A percentile compares a stretch with the other conserved stretches of the same genome.
phyloP scores from a whole-genome alignment of 2,329 filamentous ascomycete species.

The Alternaria viburni region DNA sequence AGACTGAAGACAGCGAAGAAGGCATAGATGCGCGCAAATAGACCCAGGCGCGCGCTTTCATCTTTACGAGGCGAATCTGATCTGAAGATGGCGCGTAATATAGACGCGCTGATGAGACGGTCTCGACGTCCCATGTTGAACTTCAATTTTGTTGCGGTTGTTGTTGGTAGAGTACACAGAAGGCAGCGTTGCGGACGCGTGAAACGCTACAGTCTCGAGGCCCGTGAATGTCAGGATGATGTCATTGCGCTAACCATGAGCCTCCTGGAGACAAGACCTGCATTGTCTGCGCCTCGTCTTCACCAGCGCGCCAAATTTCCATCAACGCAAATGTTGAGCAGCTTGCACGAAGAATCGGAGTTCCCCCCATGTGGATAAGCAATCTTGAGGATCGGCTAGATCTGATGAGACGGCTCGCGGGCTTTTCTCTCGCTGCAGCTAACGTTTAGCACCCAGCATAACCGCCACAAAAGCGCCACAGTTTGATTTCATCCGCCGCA shows the following conservation, averaged over 20 bases:
- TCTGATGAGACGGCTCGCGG: background rate
- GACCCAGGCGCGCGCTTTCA: conserved; percentile 26
- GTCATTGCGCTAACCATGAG: conserved; percentile 10
- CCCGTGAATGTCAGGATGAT: conserved; percentile 8
- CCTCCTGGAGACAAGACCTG: background rate
- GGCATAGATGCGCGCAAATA: conserved; percentile 55
- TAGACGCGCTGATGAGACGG: conserved; percentile 46
- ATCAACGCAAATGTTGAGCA: background rate
- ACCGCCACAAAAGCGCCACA: background rate
- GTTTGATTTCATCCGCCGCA: background rate
- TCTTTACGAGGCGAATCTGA: conserved; percentile 24
- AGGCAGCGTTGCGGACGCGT: background rate
- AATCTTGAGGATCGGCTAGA: background rate
- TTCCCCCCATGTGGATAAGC: background rate
- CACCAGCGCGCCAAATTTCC: background rate
- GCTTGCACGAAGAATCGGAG: background rate
- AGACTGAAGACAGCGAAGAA: conserved; percentile 64
- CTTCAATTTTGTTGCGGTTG: background rate
- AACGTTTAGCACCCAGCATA: conserved; percentile 1
- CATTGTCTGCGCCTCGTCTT: background rate
- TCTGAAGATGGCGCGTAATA: conserved; percentile 45
- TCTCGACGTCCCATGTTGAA: conserved; percentile 45
- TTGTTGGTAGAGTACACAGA: conserved; percentile 1
- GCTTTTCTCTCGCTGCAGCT: conserved; percentile 6
- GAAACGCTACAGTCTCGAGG: background rate